A percentile compares a stretch with the other conserved stretches of the same genome.
Conservation (phyloP, 2,329 filamentous ascomycete species). For the Diplodia seriata region DNA sequence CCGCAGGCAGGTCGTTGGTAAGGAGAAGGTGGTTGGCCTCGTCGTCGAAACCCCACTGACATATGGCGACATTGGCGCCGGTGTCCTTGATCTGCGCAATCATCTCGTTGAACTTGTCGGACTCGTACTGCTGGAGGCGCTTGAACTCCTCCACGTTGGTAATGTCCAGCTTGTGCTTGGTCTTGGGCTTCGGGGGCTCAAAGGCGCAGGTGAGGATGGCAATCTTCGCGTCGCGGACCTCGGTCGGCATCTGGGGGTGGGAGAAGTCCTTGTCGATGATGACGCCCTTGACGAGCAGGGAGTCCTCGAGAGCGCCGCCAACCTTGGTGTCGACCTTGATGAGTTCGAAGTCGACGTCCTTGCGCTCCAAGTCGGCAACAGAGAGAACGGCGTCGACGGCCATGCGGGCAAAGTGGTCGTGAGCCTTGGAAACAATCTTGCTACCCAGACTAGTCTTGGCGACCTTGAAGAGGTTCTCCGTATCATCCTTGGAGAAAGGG, state of each 20-base stretch:
- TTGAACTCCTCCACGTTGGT: constrained; percentile 98
- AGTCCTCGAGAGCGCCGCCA: constrained; percentile 90
- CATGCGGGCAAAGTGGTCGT: constrained; percentile 97
- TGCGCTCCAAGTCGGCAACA: constrained; percentile 92
- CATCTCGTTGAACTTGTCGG: constrained; percentile 97
- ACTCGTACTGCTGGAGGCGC: constrained; percentile 94
- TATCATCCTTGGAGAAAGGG: constrained; percentile 80
- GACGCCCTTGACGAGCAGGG: constrained; percentile 93
- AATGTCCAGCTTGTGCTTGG: constrained; percentile 99
- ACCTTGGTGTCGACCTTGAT: constrained; percentile 99
- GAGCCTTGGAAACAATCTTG: constrained; percentile 99
- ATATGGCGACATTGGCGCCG: constrained; percentile 95
- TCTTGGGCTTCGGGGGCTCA: constrained; percentile 99
- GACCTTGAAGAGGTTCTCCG: constrained; percentile 87
- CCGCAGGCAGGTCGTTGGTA: constrained; percentile 93
- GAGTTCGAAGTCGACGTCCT: constrained; percentile 97
- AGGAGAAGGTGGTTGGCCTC: constrained; percentile 97
- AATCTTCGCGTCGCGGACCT: constrained; percentile 94
- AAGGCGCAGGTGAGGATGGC: constrained; percentile 98
- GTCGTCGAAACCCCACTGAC: constrained; percentile 99
- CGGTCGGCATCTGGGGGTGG: constrained; percentile 97
- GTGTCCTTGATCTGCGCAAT: constrained; percentile 98
- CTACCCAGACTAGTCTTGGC: constrained; percentile 94
- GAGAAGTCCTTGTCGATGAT: constrained; percentile 99
- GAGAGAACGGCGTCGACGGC: constrained; percentile 96